Evolutionary conservation across 2,329 filamentous ascomycete species (phyloP).

Genomic region (Epichloe bromicola): DNA sequence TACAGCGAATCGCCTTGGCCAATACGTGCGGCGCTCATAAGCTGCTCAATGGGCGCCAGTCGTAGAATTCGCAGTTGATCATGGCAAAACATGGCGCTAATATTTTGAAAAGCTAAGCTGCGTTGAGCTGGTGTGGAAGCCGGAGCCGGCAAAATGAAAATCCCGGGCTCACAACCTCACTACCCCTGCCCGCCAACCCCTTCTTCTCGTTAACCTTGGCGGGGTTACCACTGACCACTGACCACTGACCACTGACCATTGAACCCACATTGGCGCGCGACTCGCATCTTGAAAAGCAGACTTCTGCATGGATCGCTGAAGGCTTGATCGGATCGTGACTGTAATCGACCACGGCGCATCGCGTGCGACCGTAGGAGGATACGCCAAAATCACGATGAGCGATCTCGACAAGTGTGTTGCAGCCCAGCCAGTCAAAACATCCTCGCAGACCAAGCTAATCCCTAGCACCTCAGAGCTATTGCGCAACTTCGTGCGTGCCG

Average conservation of each 20-base stretch:
- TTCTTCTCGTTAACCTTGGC: no score
- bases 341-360: slow-evolving; percentile 9
- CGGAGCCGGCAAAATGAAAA: slow-evolving; percentile 9
- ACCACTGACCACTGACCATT: neutral
- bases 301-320: slow-evolving; percentile 2
- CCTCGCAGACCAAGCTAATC: neutral
- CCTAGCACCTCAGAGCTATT: slow-evolving; percentile 54
- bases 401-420: slow-evolving; percentile 72
- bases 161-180: slow-evolving; percentile 1
- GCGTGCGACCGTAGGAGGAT: slow-evolving; percentile 3
- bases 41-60: neutral
- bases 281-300: neutral
- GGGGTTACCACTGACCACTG: neutral
- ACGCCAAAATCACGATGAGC: slow-evolving; percentile 51
- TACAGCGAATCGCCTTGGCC: neutral
- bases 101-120: neutral
- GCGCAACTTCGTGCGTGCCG: slow-evolving; percentile 90
- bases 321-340: slow-evolving; percentile 6
- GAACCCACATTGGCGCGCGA: neutral
- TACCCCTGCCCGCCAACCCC: neutral
- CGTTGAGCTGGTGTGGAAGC: neutral
- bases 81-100: no score
- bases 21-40: neutral
- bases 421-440: neutral
- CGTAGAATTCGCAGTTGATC: neutral